Evolutionary conservation across 306 rosid genomes (phyloP), one percentile per base, ranked within the genome.

Genomic region (Sechiopsis laciniata): DNA sequence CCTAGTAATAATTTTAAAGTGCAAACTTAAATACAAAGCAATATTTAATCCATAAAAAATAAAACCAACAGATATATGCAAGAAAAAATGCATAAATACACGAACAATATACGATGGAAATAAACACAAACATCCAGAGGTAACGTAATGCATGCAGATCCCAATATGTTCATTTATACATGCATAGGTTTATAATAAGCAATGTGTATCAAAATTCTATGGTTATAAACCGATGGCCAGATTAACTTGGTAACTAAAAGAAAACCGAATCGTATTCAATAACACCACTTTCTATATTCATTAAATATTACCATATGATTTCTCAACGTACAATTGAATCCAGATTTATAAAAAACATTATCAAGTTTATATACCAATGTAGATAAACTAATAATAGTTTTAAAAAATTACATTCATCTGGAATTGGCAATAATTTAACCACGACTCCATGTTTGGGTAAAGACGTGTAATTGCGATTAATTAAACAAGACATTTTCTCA

Each of bases 401-500:
- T 3, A 9, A 17, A 65, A 66, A 66, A 12, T 19, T 21, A 11
- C 35, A 66, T 66, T 40, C n/a, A 11, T 42, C 14, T 19, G 29
- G 54, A 40, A 40, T 66, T 54, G 55, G 29, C 19, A 20, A 17
- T 42, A 66, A 66, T 66, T 66, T 66, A 66, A 6, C 16, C 54
- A 42, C 54, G 19, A 14, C 15, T 45, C 72, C 24, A 45, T 19
- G 52, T 37, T 37, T 63, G 22, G 53, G 29, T 10, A 35, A 75
- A 12, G 35, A 73, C 14, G 48, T 42, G 15, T 10, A 53, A 10
- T 35, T 55, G 73, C 20, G 59, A n/a, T 64, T 55, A 45, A 35
- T 37, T 55, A 45, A 72, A 80, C 45, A 58, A 19, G 20, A 78
- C 29, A 70, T 66, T 72, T 72, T 40, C 76, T 10, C 50, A 93